Evolutionary conservation across 371 early-diverging fungal genomes (phyloP).

Genomic region (Catenaria anguillulae): DNA sequence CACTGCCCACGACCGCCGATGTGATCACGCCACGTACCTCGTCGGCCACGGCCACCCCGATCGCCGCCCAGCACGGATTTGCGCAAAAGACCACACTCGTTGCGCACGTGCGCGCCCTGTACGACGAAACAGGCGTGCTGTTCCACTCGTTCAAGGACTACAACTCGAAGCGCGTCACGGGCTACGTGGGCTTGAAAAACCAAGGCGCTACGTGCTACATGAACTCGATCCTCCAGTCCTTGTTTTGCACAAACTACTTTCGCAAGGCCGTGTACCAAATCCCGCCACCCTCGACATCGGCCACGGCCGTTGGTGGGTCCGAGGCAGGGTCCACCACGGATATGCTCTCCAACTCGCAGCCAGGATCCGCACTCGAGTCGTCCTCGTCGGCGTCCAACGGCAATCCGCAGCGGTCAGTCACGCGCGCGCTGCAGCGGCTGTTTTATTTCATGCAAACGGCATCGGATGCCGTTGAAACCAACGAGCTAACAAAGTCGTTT

Average conservation of each 20-base stretch:
- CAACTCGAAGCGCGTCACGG: slow-evolving; percentile 74
- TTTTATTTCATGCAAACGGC: slow-evolving; percentile 78
- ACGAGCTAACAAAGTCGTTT: slow-evolving; percentile 87
- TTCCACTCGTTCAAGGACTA: slow-evolving; percentile 85
- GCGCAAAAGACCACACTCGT: slow-evolving; percentile 53
- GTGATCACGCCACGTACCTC: too few relatives aligned
- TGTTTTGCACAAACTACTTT: slow-evolving; percentile 91
- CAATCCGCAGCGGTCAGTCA: slow-evolving; percentile 49
- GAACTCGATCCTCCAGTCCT: slow-evolving; percentile 95
- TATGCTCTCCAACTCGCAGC: too few relatives aligned
- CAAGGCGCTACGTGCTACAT: slow-evolving; percentile 99
- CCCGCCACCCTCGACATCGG: slow-evolving; percentile 65
- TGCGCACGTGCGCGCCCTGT: slow-evolving; percentile 59
- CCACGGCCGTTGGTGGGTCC: slow-evolving; percentile 35
- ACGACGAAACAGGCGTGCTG: slow-evolving; percentile 79
- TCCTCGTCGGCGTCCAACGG: too few relatives aligned
- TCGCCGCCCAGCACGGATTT: slow-evolving; percentile 19
- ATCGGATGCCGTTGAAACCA: slow-evolving; percentile 60
- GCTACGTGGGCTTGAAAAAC: slow-evolving; percentile 89
- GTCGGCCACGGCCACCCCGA: too few relatives aligned
- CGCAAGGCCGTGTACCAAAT: slow-evolving; percentile 79
- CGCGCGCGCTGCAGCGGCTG: slow-evolving; percentile 86
- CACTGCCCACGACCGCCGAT: too few relatives aligned
- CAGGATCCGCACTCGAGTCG: too few relatives aligned
- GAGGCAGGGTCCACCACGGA: too few relatives aligned